Conservation (phyloP, 1,284 basidiomycete genomes). For the Ganoderma lucidum region DNA sequence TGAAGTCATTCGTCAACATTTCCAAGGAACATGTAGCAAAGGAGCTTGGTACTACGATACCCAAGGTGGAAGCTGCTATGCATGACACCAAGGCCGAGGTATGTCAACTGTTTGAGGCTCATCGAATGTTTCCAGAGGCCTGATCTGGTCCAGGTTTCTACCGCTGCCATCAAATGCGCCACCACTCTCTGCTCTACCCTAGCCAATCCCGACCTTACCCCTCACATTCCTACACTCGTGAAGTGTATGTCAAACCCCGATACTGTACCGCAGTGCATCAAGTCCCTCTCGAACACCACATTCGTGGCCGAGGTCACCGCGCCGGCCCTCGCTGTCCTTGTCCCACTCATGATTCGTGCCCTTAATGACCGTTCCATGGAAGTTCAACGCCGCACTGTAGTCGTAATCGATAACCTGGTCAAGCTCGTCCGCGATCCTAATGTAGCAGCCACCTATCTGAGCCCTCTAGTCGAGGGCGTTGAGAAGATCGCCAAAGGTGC, state of each 20-base stretch:
- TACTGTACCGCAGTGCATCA: constrained; percentile 92
- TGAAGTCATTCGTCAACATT: constrained; percentile 75
- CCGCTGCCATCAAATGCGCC: constrained; percentile 92
- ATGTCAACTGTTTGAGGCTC: constrained; percentile 30
- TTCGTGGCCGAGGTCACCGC: constrained; percentile 98
- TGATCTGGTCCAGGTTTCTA: constrained; percentile 70
- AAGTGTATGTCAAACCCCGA: constrained; percentile 95
- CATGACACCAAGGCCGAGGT: constrained; percentile 98
- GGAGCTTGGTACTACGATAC: constrained; percentile 85
- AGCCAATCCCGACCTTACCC: constrained; percentile 92
- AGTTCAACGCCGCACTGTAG: constrained; percentile 87
- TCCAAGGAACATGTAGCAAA: constrained; percentile 87
- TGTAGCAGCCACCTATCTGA: constrained; percentile 91
- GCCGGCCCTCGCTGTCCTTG: constrained; percentile 95
- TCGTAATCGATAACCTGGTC: constrained; percentile 97
- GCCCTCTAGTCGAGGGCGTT: constrained; percentile 90
- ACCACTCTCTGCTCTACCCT: constrained; percentile 92
- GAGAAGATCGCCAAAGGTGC: constrained; percentile 91
- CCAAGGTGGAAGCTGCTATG: constrained; percentile 91
- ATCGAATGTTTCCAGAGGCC: constrained; percentile 8
- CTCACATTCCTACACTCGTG: constrained; percentile 92
- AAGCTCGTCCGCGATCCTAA: constrained; percentile 95
- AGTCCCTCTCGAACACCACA: constrained; percentile 92
- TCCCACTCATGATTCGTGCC: constrained; percentile 91
- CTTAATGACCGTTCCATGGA: constrained; percentile 98